Evolutionary conservation across 1,284 basidiomycete species (phyloP), one percentile per base, ranked within the genome.

Genomic region (Polyporus tsugae): DNA sequence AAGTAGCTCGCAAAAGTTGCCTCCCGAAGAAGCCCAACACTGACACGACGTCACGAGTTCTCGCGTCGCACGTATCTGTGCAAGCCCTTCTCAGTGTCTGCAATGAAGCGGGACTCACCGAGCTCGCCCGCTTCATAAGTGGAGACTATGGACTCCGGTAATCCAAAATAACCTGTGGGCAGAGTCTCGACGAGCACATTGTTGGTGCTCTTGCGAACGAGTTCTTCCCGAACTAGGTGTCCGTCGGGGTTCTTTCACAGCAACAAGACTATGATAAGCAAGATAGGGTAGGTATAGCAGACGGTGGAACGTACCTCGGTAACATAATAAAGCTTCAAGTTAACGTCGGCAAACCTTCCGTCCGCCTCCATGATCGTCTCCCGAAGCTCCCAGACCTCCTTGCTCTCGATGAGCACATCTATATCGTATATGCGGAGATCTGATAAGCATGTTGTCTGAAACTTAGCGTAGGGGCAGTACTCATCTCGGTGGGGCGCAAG

Each of bases 131-230:
- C 67, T 10, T n/a, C 46, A 41, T 71, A 74, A 17, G 67, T 72
- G 9, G 78, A 77, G 17, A 60, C 39, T 25, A 68, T 75, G 25
- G 71, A 69, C 1, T 22, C 29, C n/a, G 79, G 80, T 7, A 81
- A 72, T 10, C 80, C 79, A 10, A 79, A 46, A 1, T 66, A 67
- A 22, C 79, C 79, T 4, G 79, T 73, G 22, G 58, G 46, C 17
- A 81, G 68, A 5, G 75, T 79, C 72, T 81, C 76, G 22, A 81
- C 77, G 58, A 76, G 63, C 35, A 81, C 78, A 60, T 78, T 80
- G 66, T 74, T 68, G 53, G 59, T 69, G 69, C 77, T 76, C 33
- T 58, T 64, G 25, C 67, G 70, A 29, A 77, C 68, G 38, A 69
- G 72, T 29, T 76, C 66, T 13, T 71, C 69, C 15, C 63, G 52